A percentile compares a stretch with the other conserved stretches of the same genome.
Evolutionary conservation across 805 yeast species (phyloP).

Genomic region (Scheffersomyces amazonensis): DNA sequence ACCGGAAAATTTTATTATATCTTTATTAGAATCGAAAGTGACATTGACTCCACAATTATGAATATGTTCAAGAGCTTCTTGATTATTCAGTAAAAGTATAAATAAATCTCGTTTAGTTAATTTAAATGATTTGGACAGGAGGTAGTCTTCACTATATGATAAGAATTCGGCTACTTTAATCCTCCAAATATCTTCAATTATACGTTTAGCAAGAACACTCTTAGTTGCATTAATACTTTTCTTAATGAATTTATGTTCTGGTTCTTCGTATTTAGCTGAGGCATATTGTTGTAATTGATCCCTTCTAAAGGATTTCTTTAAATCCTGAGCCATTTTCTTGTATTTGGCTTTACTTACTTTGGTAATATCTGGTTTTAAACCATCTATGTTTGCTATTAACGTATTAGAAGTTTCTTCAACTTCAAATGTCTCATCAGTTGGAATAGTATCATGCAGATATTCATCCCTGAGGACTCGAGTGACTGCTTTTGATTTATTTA

Average conservation of each 20-base stretch:
- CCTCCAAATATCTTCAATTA: slow-evolving; percentile 36
- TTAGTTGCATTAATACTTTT: slow-evolving; percentile 7
- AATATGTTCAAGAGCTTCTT: slow-evolving; percentile 36
- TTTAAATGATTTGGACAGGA: slow-evolving; percentile 26
- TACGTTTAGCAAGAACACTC: slow-evolving; percentile 17
- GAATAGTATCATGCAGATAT: not conserved
- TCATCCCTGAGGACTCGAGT: not conserved
- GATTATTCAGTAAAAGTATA: slow-evolving; percentile 36
- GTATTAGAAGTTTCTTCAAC: not conserved
- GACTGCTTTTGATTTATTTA: not conserved
- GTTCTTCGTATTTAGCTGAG: slow-evolving; percentile 1
- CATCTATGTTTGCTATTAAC: slow-evolving; percentile 5
- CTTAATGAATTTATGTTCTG: slow-evolving; percentile 1
- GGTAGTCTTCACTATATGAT: slow-evolving; percentile 27
- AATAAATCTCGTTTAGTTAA: slow-evolving; percentile 39
- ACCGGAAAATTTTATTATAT: slow-evolving; percentile 33
- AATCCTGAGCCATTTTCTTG: slow-evolving; percentile 3
- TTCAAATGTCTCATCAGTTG: not conserved
- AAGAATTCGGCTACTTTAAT: slow-evolving; percentile 14
- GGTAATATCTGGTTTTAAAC: slow-evolving; percentile 6
- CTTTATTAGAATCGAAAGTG: slow-evolving; percentile 26
- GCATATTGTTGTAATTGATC: slow-evolving; percentile 11
- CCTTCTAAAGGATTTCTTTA: slow-evolving; percentile 12
- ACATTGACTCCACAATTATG: slow-evolving; percentile 40
- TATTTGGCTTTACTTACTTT: slow-evolving; percentile 8